phyloP scores from a whole-genome alignment of 768 basidiomycete species.

The Xanthoconium purpureum region DNA sequence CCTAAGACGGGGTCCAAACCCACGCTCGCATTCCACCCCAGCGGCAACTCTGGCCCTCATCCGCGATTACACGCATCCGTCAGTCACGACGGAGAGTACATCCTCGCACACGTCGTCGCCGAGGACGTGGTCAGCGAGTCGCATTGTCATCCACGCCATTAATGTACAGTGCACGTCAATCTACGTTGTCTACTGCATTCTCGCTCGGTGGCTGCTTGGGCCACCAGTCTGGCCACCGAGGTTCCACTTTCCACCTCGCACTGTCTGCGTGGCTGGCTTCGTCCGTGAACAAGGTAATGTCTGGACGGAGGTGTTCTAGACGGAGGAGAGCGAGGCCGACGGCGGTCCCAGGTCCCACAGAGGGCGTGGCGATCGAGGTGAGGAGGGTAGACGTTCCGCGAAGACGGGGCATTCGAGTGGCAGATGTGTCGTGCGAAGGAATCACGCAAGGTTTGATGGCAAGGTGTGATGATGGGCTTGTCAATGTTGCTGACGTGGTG shows the following conservation, averaged over 20 bases:
- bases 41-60: not conserved
- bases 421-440: conserved; percentile 22
- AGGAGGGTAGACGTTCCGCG: conserved; percentile 77
- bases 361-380: conserved; percentile 41
- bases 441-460: conserved; percentile 24
- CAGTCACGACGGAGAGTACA: conserved; percentile 81
- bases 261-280: conserved; percentile 13
- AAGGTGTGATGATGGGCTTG: conserved; percentile 20
- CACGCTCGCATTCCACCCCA: conserved; percentile 32
- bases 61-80: conserved; percentile 61
- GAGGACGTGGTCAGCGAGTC: conserved; percentile 45
- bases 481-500: conserved; percentile 19
- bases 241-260: conserved; percentile 43
- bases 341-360: conserved; percentile 29
- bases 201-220: conserved; percentile 31
- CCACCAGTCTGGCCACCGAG: conserved; percentile 73
- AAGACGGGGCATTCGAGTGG: conserved; percentile 46
- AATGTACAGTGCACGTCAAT: conserved; percentile 14
- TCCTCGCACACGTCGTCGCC: conserved; percentile 63
- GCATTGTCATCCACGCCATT: not conserved
- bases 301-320: conserved; percentile 57
- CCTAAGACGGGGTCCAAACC: conserved; percentile 41
- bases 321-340: conserved; percentile 79
- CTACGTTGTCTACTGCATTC: conserved; percentile 16
- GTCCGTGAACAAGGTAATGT: conserved; percentile 19